phyloP scores from a whole-genome alignment of 148 eudicot genomes.

The Persicaria maculosa region DNA sequence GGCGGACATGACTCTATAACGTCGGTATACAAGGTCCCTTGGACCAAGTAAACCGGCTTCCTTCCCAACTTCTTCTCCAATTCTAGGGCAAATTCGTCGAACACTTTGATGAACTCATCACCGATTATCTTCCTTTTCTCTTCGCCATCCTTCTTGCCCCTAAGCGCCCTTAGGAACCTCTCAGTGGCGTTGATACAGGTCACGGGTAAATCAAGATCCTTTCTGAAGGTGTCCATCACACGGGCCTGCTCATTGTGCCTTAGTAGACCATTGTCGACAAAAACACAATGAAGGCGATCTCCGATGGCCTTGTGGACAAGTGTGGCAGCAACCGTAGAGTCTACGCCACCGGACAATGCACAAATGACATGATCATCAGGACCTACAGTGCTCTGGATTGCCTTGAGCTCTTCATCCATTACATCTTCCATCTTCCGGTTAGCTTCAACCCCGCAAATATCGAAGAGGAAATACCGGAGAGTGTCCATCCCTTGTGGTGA shows the following conservation, averaged over 20 bases:
- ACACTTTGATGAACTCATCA: constrained; percentile 70
- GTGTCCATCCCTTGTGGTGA: constrained; percentile 92
- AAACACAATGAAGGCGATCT: constrained; percentile 86
- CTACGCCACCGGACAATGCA: constrained; percentile 95
- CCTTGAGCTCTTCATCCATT: constrained; percentile 67
- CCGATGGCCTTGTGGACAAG: constrained; percentile 97
- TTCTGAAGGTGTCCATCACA: constrained; percentile 86
- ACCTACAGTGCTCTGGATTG: constrained; percentile 51
- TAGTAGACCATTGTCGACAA: constrained; percentile 87
- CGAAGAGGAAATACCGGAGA: constrained; percentile 65
- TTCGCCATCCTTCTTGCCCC: constrained; percentile 85
- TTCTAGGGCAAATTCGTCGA: constrained; percentile 77
- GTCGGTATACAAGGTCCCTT: constrained; percentile 96
- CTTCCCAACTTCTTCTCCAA: constrained; percentile 60
- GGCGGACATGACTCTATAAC: constrained; percentile 97
- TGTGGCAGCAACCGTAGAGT: constrained; percentile 94
- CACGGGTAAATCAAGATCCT: constrained; percentile 84
- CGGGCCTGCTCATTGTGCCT: constrained; percentile 92
- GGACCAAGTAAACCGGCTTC: constrained; percentile 75
- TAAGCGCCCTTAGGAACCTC: constrained; percentile 66
- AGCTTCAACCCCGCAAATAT: constrained; percentile 70
- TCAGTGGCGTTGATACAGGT: constrained; percentile 81
- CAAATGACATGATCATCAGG: constrained; percentile 92
- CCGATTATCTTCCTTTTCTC: constrained; percentile 87
- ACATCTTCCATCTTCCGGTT: constrained; percentile 96